Evolutionary conservation across 1,284 basidiomycete genomes (phyloP), one percentile per base, ranked within the genome.

Genomic region (Entoloma clypeatum): DNA sequence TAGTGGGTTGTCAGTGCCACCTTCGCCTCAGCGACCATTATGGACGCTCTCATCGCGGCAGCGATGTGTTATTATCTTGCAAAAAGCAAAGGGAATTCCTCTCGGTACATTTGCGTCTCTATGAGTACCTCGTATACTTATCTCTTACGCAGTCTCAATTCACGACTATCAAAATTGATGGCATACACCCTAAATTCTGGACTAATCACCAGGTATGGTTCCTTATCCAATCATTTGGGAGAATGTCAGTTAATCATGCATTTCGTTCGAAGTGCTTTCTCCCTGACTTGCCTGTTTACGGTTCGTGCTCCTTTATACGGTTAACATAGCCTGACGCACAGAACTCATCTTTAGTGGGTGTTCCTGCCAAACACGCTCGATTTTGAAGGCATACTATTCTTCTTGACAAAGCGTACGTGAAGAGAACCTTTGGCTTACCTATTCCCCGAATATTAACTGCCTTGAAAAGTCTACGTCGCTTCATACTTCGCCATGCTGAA

Each of bases 331-430:
- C 8, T 10, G 8, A 25, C 13, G 4, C 7, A 10, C 33, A 10
- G 29, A 13, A 11, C 21, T 11, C 29, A 17, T 6, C 8, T 22
- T 24, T 43, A 55, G 55, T 57, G 48, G 23, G 48, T 34, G 7
- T 17, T 34, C 11, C 50, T 58, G 55, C 56, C 55, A 2, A 39
- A 49, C 27, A 58, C 39, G 5, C 45, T 59, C 4, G 49, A 58
- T 3, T 59, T 58, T 43, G 45, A 57, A 2, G 54, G 54, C 11
- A 48, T 59, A 18, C 44, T 49, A 41, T 52, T 57, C 25, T 36
- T 55, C 10, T 43, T 55, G 11, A 50, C 55, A 4, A 56, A 58
- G 49, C 28, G 56, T 56, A 37, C 18, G 47, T 21, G n/a, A n/a
- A n/a, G n/a, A n/a, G n/a, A n/a, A n/a, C 8, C 7, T 5, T 5